A percentile compares a stretch with the other conserved stretches of the same genome.
phyloP scores from a whole-genome alignment of 2,329 filamentous ascomycete species.

The Hansfordia pulvinata region DNA sequence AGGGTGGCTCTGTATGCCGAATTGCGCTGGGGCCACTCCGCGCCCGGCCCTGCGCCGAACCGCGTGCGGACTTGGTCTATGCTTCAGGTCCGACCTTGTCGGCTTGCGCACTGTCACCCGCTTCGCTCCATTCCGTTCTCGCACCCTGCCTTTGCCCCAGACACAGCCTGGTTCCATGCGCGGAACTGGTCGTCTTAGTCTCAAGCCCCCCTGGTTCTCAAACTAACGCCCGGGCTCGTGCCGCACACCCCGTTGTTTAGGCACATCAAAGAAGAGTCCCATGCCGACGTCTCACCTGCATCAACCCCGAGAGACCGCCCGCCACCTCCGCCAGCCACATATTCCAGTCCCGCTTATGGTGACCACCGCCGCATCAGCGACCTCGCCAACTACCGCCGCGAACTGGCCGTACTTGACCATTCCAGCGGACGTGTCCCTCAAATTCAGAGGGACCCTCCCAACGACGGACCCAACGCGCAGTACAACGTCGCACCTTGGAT shows the following conservation, averaged over 20 bases:
- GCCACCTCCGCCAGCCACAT: constrained; percentile 25
- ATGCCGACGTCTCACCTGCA: constrained; percentile 34
- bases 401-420: constrained; percentile 54
- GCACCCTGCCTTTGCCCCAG: no score
- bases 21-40: no score
- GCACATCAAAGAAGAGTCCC: constrained; percentile 24
- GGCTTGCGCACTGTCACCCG: no score
- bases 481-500: constrained; percentile 48
- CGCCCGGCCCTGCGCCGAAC: no score
- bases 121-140: no score
- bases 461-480: constrained; percentile 36
- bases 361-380: constrained; percentile 46
- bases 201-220: no score
- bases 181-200: no score
- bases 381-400: constrained; percentile 57
- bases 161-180: no score
- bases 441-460: constrained; percentile 44
- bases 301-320: constrained; percentile 28
- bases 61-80: no score
- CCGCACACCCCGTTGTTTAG: constrained; percentile 12
- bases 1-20: no score
- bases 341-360: constrained; percentile 33
- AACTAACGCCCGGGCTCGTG: constrained; percentile 12
- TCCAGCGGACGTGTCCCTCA: constrained; percentile 41
- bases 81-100: no score